Evolutionary conservation across 1,284 basidiomycete genomes (phyloP).

Genomic region (Pseudozyma tsukubaensis): DNA sequence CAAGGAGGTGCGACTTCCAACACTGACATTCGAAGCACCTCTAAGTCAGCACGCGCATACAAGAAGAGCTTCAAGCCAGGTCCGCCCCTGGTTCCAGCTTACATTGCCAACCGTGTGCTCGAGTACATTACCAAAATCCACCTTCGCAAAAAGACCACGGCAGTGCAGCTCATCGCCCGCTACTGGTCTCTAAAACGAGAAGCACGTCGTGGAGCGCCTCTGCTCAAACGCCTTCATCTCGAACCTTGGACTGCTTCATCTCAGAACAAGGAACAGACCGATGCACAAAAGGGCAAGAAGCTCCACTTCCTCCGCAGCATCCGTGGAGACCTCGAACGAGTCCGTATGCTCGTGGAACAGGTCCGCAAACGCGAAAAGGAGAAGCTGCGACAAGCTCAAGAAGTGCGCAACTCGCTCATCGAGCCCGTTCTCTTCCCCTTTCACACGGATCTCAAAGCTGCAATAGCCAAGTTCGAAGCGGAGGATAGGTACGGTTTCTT

Average conservation of each 20-base stretch:
- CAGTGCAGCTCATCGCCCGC: constrained; percentile 82
- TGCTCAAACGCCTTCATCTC: constrained; percentile 91
- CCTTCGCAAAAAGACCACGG: constrained; percentile 81
- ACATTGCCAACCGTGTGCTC: constrained; percentile 77
- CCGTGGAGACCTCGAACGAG: constrained; percentile 80
- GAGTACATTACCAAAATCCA: constrained; percentile 81
- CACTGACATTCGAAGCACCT: constrained; percentile 24
- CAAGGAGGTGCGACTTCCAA: constrained; percentile 19
- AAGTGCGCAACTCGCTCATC: constrained; percentile 78
- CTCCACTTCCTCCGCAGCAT: constrained; percentile 76
- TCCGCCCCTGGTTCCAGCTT: constrained; percentile 72
- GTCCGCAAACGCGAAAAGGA: constrained; percentile 84
- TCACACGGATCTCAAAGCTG: constrained; percentile 31
- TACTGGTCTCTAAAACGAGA: constrained; percentile 99
- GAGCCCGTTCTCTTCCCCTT: constrained; percentile 44
- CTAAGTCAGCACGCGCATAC: constrained; percentile 73
- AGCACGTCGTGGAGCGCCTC: constrained; percentile 87
- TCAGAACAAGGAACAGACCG: constrained; percentile 75
- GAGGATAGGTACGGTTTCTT: constrained; percentile 60
- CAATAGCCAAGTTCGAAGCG: constrained; percentile 27
- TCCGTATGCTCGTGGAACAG: constrained; percentile 79
- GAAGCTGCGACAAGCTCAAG: constrained; percentile 80
- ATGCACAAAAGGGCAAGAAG: constrained; percentile 78
- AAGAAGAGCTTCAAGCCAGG: constrained; percentile 72
- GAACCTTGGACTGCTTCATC: constrained; percentile 94